A percentile compares a stretch with the other conserved stretches of the same genome.
These are phyloP conservation scores for Earliella scabrosa DNA, from an alignment of 1,284 basidiomycete species.

Conservation along the genomic window DNA sequence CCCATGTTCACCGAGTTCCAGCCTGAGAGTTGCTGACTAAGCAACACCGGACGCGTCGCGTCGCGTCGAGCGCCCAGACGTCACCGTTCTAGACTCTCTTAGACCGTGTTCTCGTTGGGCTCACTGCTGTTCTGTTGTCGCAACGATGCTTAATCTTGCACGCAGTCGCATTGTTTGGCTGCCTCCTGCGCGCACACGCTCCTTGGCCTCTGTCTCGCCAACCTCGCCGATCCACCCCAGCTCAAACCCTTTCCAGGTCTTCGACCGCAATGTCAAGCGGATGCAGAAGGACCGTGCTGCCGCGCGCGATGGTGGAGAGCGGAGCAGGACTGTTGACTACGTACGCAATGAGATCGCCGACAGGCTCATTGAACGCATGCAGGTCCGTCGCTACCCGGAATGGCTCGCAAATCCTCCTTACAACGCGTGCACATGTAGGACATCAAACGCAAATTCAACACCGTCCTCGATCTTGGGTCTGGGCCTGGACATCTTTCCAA, in stretches of 20 bases:
- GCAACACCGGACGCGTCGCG: slow-evolving; percentile 21
- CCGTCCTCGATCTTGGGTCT: slow-evolving; percentile 89
- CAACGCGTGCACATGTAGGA: no score
- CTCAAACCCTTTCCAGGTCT: slow-evolving; percentile 76
- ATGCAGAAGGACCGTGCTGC: slow-evolving; percentile 84
- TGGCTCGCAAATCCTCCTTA: no score
- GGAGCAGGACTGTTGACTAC: slow-evolving; percentile 88
- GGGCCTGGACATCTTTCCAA: slow-evolving; percentile 94
- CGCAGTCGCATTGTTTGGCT: neutral
- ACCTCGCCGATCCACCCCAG: slow-evolving; percentile 43
- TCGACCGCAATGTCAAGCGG: slow-evolving; percentile 86
- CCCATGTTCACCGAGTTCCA: neutral
- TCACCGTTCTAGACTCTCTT: neutral
- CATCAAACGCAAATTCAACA: slow-evolving; percentile 84
- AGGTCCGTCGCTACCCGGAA: slow-evolving; percentile 54
- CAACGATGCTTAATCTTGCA: slow-evolving; percentile 8
- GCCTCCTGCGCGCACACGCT: slow-evolving; percentile 5
- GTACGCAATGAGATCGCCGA: slow-evolving; percentile 91
- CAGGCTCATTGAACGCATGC: slow-evolving; percentile 86
- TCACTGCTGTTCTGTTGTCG: no score
- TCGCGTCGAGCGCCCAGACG: slow-evolving; percentile 1
- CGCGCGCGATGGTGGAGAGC: slow-evolving; percentile 53
- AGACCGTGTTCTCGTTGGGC: neutral
- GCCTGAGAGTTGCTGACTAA: slow-evolving; percentile 8
- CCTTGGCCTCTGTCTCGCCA: slow-evolving; percentile 33